Base-by-base conservation (phyloP, 495 filamentous ascomycete genomes). In the Friedmanniomyces endolithicus region DNA sequence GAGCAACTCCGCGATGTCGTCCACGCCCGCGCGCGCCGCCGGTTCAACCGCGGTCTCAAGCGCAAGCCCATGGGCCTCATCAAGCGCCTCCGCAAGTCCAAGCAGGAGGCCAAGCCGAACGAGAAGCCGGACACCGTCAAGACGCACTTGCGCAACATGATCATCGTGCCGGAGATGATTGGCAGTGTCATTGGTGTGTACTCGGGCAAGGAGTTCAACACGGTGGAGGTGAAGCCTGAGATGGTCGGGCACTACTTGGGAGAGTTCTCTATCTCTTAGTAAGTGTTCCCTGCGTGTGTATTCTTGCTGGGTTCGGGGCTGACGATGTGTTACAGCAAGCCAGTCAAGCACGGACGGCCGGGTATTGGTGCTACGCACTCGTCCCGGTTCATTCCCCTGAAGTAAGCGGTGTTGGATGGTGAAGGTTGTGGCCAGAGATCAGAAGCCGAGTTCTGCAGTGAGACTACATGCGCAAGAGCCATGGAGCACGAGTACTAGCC, bases 341-440 rank as follows among this genome's bases (percentile, higher is more conserved):
- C 92, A 64, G 92, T 98, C 80, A 98, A 97, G 87, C 92, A 98
- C 84, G 92, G 92, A 82, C 78, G 92, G 75, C 92, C 92, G 67
- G 92, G 92, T 95, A 98, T 98, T 75, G 92, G 92, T 90, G 92
- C 92, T 67, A 98, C 92, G 63, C 92, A 98, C 84, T 96, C 90
- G 80, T 97, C 94, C 73, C 87, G 92, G 82, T 97, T 97, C 82
- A 97, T 97, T 82, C 90, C 90, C 74, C 83, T 97, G 69, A 97
- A 95, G 81, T 95, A 95, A 83, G 79, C 27, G 57, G n/a, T 50
- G 44, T 4, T 47, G 44, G 44, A 23, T 41, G 37, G 12, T 41
- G 37, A 4, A 6, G 27, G 27, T 9, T 31, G 27, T 31, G 27
- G 27, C n/a, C n/a, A n/a, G n/a, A n/a, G n/a, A n/a, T n/a, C n/a